phyloP scores from a whole-genome alignment of 2,329 filamentous ascomycete species.

The Chaetomiaceae sp. region DNA sequence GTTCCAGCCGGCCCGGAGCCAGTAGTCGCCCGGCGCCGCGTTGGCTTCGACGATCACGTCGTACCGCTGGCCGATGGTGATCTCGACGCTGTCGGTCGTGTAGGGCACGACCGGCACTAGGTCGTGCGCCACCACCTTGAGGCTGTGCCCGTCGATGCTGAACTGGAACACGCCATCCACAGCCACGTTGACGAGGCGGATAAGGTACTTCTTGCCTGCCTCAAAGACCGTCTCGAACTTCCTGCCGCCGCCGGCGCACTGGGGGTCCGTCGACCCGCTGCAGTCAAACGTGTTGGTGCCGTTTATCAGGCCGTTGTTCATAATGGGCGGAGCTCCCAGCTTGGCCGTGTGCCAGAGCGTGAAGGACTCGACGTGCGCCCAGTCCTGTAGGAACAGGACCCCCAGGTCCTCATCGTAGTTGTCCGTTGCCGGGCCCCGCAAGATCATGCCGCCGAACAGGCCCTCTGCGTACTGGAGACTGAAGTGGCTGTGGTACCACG shows the following conservation, averaged over 20 bases:
- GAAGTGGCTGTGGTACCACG: slow-evolving; percentile 38
- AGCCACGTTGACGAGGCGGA: slow-evolving; percentile 47
- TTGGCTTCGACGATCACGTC: slow-evolving; percentile 44
- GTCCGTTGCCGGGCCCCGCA: slow-evolving; percentile 41
- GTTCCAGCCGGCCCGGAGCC: slow-evolving; percentile 45
- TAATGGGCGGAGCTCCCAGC: slow-evolving; percentile 33
- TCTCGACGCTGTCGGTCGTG: slow-evolving; percentile 32
- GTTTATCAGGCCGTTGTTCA: slow-evolving; percentile 44
- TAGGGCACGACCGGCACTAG: slow-evolving; percentile 56
- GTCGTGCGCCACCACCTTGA: slow-evolving; percentile 56
- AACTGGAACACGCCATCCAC: slow-evolving; percentile 45
- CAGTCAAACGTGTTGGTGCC: slow-evolving; percentile 34
- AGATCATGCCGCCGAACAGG: slow-evolving; percentile 43
- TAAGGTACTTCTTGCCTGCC: slow-evolving; percentile 28
- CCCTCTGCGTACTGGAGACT: slow-evolving; percentile 39
- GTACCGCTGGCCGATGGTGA: slow-evolving; percentile 45
- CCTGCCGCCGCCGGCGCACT: slow-evolving; percentile 14
- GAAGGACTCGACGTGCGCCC: slow-evolving; percentile 35
- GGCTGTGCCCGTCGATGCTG: slow-evolving; percentile 51
- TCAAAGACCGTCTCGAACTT: slow-evolving; percentile 21
- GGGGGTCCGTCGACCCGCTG: not conserved
- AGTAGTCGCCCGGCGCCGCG: slow-evolving; percentile 37
- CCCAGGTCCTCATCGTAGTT: slow-evolving; percentile 50
- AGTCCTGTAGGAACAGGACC: slow-evolving; percentile 45
- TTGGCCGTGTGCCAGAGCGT: slow-evolving; percentile 14